Conservation (phyloP, 805 yeast species). For the Aciculoconidium aculeatum region DNA sequence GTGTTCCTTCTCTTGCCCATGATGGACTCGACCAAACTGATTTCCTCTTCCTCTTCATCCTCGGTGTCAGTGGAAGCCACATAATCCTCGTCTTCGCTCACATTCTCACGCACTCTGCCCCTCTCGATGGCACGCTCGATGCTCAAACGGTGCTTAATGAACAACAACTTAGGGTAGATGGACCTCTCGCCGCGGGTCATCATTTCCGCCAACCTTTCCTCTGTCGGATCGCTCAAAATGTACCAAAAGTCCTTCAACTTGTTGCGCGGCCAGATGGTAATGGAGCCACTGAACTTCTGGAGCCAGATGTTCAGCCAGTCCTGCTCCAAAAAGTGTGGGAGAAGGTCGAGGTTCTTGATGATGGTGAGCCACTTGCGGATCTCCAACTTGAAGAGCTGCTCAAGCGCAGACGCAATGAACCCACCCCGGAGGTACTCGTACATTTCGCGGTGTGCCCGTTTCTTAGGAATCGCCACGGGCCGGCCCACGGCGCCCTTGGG, state of each 20-base stretch:
- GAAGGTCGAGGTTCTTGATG: constrained; percentile 55
- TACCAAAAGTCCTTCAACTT: constrained; percentile 52
- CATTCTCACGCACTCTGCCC: too few species aligned
- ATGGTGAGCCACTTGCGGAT: constrained; percentile 73
- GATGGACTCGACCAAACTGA: too few species aligned
- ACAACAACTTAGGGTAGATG: constrained; percentile 60
- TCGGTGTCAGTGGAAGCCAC: too few species aligned
- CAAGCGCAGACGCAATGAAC: constrained; percentile 64
- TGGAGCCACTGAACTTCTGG: constrained; percentile 68
- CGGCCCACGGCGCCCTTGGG: constrained; percentile 78
- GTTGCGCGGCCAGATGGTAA: constrained; percentile 72
- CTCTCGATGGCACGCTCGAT: constrained; percentile 61
- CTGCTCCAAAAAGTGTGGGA: constrained; percentile 65
- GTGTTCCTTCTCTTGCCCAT: too few species aligned
- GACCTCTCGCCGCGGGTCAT: constrained; percentile 58
- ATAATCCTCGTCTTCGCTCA: too few species aligned
- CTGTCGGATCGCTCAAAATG: constrained; percentile 64
- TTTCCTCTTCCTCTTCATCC: too few species aligned
- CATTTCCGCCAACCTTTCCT: constrained; percentile 48
- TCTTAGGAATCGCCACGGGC: constrained; percentile 56
- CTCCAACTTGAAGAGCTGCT: constrained; percentile 65
- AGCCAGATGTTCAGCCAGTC: constrained; percentile 79
- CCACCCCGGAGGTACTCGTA: constrained; percentile 62
- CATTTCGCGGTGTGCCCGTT: constrained; percentile 30
- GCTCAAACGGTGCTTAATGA: constrained; percentile 55